Conservation (phyloP, 179 eudicot species). For the Patellifolia procumbens region DNA sequence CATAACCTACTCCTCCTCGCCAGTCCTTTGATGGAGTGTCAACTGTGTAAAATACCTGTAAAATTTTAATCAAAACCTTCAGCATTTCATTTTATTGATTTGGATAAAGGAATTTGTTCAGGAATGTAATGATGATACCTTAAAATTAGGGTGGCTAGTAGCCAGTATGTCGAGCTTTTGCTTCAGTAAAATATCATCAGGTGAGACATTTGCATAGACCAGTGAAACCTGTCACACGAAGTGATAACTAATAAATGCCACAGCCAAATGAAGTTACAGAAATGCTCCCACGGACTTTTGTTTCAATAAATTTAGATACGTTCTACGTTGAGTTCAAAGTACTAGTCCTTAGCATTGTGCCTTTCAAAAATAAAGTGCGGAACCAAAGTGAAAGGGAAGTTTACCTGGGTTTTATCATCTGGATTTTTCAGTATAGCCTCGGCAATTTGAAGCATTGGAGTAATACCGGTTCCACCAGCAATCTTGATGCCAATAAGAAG, state of each 20-base stretch:
- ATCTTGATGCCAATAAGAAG: conserved; percentile 48
- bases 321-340: too few species aligned
- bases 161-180: conserved; percentile 88
- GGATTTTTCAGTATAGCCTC: conserved; percentile 91
- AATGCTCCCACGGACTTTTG: too few species aligned
- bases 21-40: conserved; percentile 85
- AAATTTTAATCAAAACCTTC: conserved; percentile 10
- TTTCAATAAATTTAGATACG: too few species aligned
- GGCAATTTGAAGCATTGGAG: conserved; percentile 96
- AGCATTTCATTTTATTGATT: conserved; percentile 8
- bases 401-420: conserved; percentile 84
- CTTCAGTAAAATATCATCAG: conserved; percentile 89
- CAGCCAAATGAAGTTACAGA: not conserved
- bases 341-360: not conserved
- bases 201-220: conserved; percentile 86
- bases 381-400: conserved; percentile 15
- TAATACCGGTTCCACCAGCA: conserved; percentile 94
- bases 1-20: conserved; percentile 83
- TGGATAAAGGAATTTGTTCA: not conserved
- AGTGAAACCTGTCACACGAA: conserved; percentile 64
- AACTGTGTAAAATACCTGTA: conserved; percentile 85
- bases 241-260: conserved; percentile 6
- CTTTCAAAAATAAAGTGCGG: not conserved
- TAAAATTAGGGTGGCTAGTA: conserved; percentile 85
- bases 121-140: conserved; percentile 45